These are phyloP conservation scores for Thermothelomyces thermophilus DNA, from an alignment of 2,329 filamentous ascomycete species.

Conservation along the genomic window DNA sequence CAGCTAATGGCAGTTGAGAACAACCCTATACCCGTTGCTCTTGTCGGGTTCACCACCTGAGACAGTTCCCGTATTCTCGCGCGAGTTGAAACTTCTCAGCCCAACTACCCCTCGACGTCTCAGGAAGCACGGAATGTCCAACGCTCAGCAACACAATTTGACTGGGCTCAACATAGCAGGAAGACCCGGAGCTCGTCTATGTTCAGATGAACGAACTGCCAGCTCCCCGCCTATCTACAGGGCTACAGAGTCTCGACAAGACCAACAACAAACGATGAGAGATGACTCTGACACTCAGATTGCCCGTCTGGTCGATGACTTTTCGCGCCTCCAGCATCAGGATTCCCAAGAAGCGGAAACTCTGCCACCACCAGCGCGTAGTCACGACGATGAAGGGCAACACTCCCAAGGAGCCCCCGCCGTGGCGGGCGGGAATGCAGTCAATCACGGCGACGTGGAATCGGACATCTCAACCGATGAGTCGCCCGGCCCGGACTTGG, in stretches of 20 bases:
- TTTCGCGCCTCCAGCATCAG: background rate
- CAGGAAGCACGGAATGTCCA: background rate
- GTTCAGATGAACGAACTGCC: background rate
- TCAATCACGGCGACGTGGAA: background rate
- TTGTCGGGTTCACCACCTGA: no score
- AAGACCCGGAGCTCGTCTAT: background rate
- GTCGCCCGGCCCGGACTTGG: constrained; percentile 1
- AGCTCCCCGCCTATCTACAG: background rate
- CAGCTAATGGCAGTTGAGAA: no score
- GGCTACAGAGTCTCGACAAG: no score
- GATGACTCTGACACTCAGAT: background rate
- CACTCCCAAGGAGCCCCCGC: background rate
- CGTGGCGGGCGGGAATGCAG: background rate
- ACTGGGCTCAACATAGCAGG: background rate
- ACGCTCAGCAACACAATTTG: background rate
- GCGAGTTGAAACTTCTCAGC: no score
- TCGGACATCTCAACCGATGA: background rate
- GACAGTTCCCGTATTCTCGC: no score
- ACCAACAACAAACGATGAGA: background rate
- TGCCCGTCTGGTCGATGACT: background rate
- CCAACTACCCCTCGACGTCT: no score
- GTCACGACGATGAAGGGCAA: background rate
- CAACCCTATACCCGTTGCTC: no score
- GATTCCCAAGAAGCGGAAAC: background rate
- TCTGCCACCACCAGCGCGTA: background rate